phyloP scores from a whole-genome alignment of 176 grass and related monocot species.

The Triticum timopheevii region DNA sequence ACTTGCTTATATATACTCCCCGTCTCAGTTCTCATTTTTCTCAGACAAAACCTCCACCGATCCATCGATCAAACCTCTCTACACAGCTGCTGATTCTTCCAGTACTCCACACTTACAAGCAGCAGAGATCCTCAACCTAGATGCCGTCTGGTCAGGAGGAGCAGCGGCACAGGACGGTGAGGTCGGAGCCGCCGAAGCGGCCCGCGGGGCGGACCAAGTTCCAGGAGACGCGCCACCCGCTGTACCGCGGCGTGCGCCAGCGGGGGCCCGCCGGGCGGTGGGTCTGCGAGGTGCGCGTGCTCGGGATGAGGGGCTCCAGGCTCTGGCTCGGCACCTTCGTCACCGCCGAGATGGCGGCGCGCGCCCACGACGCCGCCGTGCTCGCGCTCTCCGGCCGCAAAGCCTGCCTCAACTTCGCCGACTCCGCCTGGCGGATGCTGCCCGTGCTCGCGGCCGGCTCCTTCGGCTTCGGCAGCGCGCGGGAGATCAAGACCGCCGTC shows the following conservation, averaged over 20 bases:
- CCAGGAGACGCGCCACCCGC: conserved; percentile 69
- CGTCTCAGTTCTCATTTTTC: too few relatives aligned
- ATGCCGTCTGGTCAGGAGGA: neutral
- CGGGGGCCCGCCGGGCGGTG: conserved; percentile 42
- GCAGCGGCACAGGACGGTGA: conserved; percentile 37
- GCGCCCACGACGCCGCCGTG: conserved; percentile 66
- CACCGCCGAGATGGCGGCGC: conserved; percentile 59
- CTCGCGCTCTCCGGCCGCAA: conserved; percentile 38
- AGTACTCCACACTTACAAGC: neutral
- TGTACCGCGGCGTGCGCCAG: conserved; percentile 60
- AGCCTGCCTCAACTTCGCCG: conserved; percentile 68
- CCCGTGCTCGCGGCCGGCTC: neutral
- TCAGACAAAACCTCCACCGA: too few relatives aligned
- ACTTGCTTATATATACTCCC: too few relatives aligned
- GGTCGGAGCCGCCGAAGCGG: conserved; percentile 60
- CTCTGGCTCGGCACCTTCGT: conserved; percentile 78
- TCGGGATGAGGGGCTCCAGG: conserved; percentile 3
- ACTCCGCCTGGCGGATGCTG: conserved; percentile 47
- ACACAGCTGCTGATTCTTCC: too few relatives aligned
- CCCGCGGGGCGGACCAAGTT: conserved; percentile 72
- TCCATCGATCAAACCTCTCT: too few relatives aligned
- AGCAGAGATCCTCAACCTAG: neutral
- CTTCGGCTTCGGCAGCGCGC: neutral
- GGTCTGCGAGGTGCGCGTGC: conserved; percentile 73
- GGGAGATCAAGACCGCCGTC: conserved; percentile 40